Evolutionary conservation across 2,329 filamentous ascomycete genomes (phyloP).

Genomic region (Aspergillus quadricinctus): DNA sequence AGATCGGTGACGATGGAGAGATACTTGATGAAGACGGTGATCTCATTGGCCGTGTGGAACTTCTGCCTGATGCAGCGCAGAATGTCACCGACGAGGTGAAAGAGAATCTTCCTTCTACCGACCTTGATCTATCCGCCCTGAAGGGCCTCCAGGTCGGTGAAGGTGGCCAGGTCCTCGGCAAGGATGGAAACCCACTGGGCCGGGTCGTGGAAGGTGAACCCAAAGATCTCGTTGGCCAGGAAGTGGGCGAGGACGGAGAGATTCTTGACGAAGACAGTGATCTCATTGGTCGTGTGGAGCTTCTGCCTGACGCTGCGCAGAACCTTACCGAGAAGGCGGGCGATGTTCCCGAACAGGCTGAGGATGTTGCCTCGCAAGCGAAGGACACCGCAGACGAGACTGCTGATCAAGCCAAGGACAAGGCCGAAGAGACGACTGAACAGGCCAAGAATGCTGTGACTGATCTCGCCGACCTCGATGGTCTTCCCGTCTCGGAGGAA

Average conservation of each 20-base stretch:
- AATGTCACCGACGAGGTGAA: conserved; percentile 23
- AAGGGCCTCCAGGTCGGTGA: conserved; percentile 38
- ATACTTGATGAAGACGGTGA: conserved; percentile 31
- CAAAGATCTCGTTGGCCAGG: conserved; percentile 38
- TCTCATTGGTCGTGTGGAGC: conserved; percentile 35
- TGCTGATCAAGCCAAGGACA: conserved; percentile 33
- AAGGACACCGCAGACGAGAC: conserved; percentile 24
- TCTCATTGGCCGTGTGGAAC: conserved; percentile 35
- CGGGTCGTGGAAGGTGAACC: conserved; percentile 39
- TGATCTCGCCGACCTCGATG: conserved; percentile 32
- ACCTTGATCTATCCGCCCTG: conserved; percentile 29
- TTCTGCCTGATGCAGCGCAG: conserved; percentile 20
- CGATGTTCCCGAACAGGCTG: background rate
- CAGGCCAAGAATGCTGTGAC: conserved; percentile 28
- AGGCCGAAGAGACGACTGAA: conserved; percentile 5
- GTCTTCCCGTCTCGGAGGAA: conserved; percentile 47
- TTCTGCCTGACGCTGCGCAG: conserved; percentile 20
- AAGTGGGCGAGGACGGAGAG: conserved; percentile 35
- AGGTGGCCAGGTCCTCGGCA: conserved; percentile 33
- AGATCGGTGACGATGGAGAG: conserved; percentile 35
- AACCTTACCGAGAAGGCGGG: conserved; percentile 20
- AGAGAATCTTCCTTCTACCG: background rate
- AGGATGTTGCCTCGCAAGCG: conserved; percentile 27
- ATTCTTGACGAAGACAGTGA: conserved; percentile 32
- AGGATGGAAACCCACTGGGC: conserved; percentile 34